Evolutionary conservation across 768 basidiomycete species (phyloP).

Genomic region (Coprinopsis strossmayeri): DNA sequence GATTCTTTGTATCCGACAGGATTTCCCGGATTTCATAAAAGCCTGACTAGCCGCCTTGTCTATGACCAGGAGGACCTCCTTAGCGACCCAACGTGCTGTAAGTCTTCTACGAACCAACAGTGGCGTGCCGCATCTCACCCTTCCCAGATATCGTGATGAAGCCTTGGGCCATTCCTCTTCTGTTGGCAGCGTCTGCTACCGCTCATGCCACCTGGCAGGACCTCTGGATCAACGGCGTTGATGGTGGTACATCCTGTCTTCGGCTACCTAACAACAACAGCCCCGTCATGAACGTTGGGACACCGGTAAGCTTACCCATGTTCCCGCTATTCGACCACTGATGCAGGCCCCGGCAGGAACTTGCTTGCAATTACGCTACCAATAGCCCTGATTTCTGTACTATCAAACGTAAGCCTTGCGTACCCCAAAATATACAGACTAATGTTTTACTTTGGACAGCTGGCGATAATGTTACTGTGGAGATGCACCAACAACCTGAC

Average conservation of each 20-base stretch:
- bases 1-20: not conserved
- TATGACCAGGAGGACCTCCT: not conserved
- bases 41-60: too few relatives aligned
- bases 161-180: not conserved
- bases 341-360: conserved; percentile 22
- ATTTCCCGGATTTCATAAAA: too few relatives aligned
- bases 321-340: not conserved
- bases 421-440: not conserved
- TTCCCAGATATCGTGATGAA: not conserved
- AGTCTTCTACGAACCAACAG: not conserved
- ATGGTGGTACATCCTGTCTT: conserved; percentile 39
- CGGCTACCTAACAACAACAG: conserved; percentile 38
- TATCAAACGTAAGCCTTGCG: conserved; percentile 24
- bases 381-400: conserved; percentile 33
- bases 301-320: conserved; percentile 20
- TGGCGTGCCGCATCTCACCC: not conserved
- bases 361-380: conserved; percentile 40
- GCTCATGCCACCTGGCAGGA: conserved; percentile 52
- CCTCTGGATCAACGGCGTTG: conserved; percentile 45
- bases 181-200: conserved; percentile 30
- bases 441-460: conserved; percentile 21
- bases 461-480: conserved; percentile 40
- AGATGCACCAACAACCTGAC: conserved; percentile 48
- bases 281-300: conserved; percentile 39
- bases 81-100: not conserved